Evolutionary conservation across 345 rosid genomes (phyloP).

Genomic region (Aegle marmelos): DNA sequence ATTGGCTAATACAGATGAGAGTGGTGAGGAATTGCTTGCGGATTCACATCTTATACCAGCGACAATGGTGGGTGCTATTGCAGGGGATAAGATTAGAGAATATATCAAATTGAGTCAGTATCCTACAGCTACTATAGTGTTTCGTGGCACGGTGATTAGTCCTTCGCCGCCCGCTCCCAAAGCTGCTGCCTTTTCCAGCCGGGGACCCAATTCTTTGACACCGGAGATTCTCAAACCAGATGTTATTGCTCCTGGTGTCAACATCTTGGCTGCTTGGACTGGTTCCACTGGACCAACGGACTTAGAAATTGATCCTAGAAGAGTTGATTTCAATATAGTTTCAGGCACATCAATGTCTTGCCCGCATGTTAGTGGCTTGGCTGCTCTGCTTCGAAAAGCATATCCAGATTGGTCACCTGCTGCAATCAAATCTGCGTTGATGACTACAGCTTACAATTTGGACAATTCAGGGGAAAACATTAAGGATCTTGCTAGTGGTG

Average conservation of each 20-base stretch:
- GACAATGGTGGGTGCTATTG: conserved; percentile 56
- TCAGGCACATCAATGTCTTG: conserved; percentile 94
- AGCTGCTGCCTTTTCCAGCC: conserved; percentile 71
- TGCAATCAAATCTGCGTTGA: conserved; percentile 62
- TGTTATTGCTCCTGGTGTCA: conserved; percentile 83
- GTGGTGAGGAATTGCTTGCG: conserved; percentile 71
- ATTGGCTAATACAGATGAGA: conserved; percentile 49
- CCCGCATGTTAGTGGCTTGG: conserved; percentile 82
- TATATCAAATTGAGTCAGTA: conserved; percentile 35
- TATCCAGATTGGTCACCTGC: conserved; percentile 75
- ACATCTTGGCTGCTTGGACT: conserved; percentile 86
- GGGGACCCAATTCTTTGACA: conserved; percentile 63
- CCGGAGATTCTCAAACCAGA: conserved; percentile 75
- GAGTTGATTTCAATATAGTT: conserved; percentile 64
- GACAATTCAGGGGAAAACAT: conserved; percentile 67
- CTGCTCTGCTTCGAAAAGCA: conserved; percentile 65
- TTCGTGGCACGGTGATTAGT: conserved; percentile 50
- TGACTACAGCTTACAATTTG: conserved; percentile 67
- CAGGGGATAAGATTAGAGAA: conserved; percentile 42
- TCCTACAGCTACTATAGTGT: conserved; percentile 55
- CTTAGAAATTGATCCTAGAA: conserved; percentile 58
- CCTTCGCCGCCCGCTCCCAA: conserved; percentile 60
- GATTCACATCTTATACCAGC: conserved; percentile 70
- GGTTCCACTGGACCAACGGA: conserved; percentile 55
- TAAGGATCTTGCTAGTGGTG: conserved; percentile 68